A percentile compares a stretch with the other conserved stretches of the same genome.
Conservation (phyloP, 441 rosid species). For the Erysimum pusillum region DNA sequence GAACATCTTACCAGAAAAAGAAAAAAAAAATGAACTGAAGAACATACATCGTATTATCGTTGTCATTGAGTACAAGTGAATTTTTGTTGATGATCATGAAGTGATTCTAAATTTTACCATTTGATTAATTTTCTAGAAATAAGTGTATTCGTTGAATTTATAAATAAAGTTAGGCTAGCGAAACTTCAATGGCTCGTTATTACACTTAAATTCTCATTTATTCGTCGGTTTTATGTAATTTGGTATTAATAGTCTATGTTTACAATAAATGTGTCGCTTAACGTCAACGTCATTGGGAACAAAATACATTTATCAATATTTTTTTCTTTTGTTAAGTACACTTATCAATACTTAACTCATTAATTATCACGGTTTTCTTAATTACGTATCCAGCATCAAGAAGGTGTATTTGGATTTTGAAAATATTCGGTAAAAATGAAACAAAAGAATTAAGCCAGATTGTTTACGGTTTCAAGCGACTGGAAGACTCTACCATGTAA, state of each 20-base stretch:
- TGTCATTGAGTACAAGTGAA: too few relatives aligned
- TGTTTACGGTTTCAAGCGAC: neutral
- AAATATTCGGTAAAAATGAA: neutral
- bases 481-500: too few relatives aligned
- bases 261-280: constrained; percentile 8
- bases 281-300: constrained; percentile 11
- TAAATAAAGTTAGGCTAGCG: constrained; percentile 20
- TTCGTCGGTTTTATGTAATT: neutral
- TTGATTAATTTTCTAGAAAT: too few relatives aligned
- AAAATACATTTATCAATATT: neutral
- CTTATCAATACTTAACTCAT: too few relatives aligned
- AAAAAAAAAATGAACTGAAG: too few relatives aligned
- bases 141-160: too few relatives aligned
- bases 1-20: too few relatives aligned
- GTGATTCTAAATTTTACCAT: too few relatives aligned
- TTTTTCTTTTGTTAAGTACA: too few relatives aligned
- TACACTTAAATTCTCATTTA: constrained; percentile 30
- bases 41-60: too few relatives aligned
- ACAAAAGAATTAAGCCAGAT: neutral
- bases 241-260: constrained; percentile 10
- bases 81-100: too few relatives aligned
- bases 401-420: too few relatives aligned
- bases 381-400: neutral
- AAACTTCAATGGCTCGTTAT: constrained; percentile 29
- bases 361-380: neutral